Percentiles rank a stretch among this genome's conserved stretches.
These are phyloP conservation scores for Letharia columbiana DNA, from an alignment of 495 filamentous ascomycete species.

Conservation along the genomic window DNA sequence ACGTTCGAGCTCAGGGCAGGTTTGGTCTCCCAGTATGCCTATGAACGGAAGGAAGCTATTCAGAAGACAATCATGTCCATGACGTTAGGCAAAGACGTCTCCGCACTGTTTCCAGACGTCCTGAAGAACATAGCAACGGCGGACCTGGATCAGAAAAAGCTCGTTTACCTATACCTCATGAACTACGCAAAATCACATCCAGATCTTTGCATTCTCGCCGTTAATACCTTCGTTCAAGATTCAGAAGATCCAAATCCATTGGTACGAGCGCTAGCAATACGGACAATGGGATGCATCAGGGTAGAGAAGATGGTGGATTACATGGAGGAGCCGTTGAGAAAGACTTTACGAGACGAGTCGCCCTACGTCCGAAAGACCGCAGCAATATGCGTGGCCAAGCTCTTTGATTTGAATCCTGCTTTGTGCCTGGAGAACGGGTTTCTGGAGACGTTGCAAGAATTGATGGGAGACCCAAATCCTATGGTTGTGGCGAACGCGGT, in stretches of 20 bases:
- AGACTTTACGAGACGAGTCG: slow-evolving; percentile 93
- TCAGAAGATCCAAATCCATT: slow-evolving; percentile 97
- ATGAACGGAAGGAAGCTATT: slow-evolving; percentile 97
- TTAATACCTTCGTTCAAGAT: slow-evolving; percentile 99
- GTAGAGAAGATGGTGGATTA: slow-evolving; percentile 99
- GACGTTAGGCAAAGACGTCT: slow-evolving; percentile 98
- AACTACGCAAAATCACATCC: slow-evolving; percentile 99
- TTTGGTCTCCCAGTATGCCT: slow-evolving; percentile 98
- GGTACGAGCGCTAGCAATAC: slow-evolving; percentile 86
- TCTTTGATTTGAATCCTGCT: slow-evolving; percentile 85
- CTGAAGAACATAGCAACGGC: slow-evolving; percentile 96
- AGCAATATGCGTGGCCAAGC: slow-evolving; percentile 94
- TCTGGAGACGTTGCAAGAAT: slow-evolving; percentile 86
- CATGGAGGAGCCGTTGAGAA: slow-evolving; percentile 96
- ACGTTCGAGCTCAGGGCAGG: slow-evolving; percentile 96
- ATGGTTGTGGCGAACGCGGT: slow-evolving; percentile 99
- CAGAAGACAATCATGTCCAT: slow-evolving; percentile 99
- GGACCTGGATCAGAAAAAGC: slow-evolving; percentile 98
- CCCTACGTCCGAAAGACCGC: slow-evolving; percentile 98
- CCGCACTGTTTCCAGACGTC: slow-evolving; percentile 92
- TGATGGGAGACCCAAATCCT: slow-evolving; percentile 95
- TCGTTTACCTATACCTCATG: slow-evolving; percentile 98
- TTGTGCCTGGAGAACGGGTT: slow-evolving; percentile 97
- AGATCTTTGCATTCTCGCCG: slow-evolving; percentile 96
- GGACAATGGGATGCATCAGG: slow-evolving; percentile 98